Evolutionary conservation across 78 protist species (phyloP), one percentile per base, ranked within the genome.

Genomic region (Monosiga brevicollis): DNA sequence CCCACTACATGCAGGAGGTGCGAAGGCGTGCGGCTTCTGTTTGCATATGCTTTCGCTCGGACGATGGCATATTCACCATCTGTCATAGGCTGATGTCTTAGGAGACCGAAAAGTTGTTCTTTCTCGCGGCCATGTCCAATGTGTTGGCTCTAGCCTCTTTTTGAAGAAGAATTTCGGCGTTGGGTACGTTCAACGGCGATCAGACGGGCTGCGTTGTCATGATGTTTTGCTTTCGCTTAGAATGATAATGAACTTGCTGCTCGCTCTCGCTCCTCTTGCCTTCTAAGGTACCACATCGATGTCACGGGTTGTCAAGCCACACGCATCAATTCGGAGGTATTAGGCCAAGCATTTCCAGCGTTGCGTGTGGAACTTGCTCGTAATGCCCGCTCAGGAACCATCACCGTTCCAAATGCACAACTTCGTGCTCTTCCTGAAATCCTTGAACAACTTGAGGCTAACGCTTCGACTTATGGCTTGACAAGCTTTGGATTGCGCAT

Each of bases 181-280:
- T 11, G 88, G 88, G 24, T 85, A 85, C 70, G 82, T 77, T 3
- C n/a, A n/a, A n/a, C n/a, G n/a, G n/a, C n/a, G n/a, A n/a, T n/a
- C n/a, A n/a, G n/a, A n/a, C n/a, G n/a, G n/a, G n/a, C n/a, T n/a
- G n/a, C n/a, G n/a, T n/a, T n/a, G n/a, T n/a, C n/a, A n/a, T 84
- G 72, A 40, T 54, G 6, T 29, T 41, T 2, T n/a, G 37, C 38
- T 36, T 36, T 42, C 36, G 24, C 15, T n/a, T 3, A 22, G 62
- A 26, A 25, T 24, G 11, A 9, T 26, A 76, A 76, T 25, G 80
- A 41, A 20, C 15, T 2, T 1, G 42, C 42, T n/a, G 62, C n/a
- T n/a, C n/a, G n/a, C n/a, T 41, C 35, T 6, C 80, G 37, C 39
- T 1, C 9, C 25, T 26, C 54, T 20, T 80, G 35, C n/a, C 10